Base-by-base conservation (phyloP, 2,329 filamentous ascomycete genomes). In the Aureobasidium sp. region DNA sequence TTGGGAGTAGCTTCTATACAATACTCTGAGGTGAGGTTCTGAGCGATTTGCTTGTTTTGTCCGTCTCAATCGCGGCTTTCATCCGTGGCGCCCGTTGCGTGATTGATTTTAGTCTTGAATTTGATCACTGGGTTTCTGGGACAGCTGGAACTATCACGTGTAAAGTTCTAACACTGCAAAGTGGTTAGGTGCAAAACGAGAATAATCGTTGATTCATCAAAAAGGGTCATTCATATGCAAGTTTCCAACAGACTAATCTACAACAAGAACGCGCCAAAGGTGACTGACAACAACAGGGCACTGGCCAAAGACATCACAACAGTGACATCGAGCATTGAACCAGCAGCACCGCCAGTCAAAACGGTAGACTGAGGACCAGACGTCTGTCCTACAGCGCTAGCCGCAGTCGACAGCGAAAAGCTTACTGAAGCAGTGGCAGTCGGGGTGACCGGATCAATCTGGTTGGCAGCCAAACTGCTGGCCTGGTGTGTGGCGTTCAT, bases 371-470 rank as follows among this genome's bases (percentile, higher is more conserved):
- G 34, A 14, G 56, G 41, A 22, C 56, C 56, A 9, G 42, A 17
- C 9, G 56, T 45, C 31, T 47, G 41, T 27, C 56, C 56, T 7
- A 59, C 56, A 15, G 56, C 22, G 9, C 15, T 22, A 11, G 41
- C 25, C 3, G 45, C 56, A 22, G 56, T 59, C 2, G 22, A 27
- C 2, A 59, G 27, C 5, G 56, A 29, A 11, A 20, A 15, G 20
- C 36, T 59, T 17, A 31, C 45, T 3, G 56, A 47, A 7, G 45
- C 45, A 41, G 42, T 59, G 25, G 56, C 56, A 49, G 45, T 59
- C 5, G n/a, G n/a, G 15, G 36, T 44, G 8, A 59, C 34, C 15
- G 5, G 5, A 9, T 7, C 34, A 42, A 27, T 45, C 25, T 49
- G 44, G 12, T 39, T 41, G 22, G 44, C 42, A 47, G 20, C 15